Percentiles rank a stretch among this genome's conserved stretches.
These are phyloP conservation scores for Hypoxylon fuscum DNA, from an alignment of 495 filamentous ascomycete genomes.

Conservation along the genomic window DNA sequence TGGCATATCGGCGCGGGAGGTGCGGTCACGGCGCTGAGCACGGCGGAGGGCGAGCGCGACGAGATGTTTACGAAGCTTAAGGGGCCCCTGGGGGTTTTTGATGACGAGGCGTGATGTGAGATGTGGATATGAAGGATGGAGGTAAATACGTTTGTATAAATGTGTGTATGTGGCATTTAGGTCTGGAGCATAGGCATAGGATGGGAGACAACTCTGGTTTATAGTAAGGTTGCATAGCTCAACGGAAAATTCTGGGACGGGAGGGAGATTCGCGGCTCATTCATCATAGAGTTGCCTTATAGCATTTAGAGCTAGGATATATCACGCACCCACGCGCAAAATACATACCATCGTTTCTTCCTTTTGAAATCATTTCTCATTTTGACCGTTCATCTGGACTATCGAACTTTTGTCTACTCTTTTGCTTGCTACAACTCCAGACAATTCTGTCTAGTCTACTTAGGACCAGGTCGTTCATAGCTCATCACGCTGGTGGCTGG, in stretches of 20 bases:
- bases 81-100: constrained; percentile 68
- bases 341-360: no score
- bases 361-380: constrained; percentile 10
- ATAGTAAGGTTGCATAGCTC: neutral
- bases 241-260: neutral
- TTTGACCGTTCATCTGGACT: neutral
- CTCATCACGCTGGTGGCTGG: constrained; percentile 47
- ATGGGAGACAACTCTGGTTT: neutral
- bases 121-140: neutral
- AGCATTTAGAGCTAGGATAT: constrained; percentile 9
- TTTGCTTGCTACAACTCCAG: no score
- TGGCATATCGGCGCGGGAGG: constrained; percentile 92
- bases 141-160: neutral
- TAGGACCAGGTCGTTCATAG: constrained; percentile 35
- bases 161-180: neutral
- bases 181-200: neutral
- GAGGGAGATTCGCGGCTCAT: constrained; percentile 21
- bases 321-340: no score
- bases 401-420: no score
- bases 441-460: no score
- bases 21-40: constrained; percentile 84
- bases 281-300: constrained; percentile 30
- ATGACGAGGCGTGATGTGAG: constrained; percentile 45
- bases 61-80: constrained; percentile 89
- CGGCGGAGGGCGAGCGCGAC: constrained; percentile 79